These are phyloP conservation scores for Eimeria sp. DNA, from an alignment of 169 alveolate species.

Conservation along the genomic window DNA sequence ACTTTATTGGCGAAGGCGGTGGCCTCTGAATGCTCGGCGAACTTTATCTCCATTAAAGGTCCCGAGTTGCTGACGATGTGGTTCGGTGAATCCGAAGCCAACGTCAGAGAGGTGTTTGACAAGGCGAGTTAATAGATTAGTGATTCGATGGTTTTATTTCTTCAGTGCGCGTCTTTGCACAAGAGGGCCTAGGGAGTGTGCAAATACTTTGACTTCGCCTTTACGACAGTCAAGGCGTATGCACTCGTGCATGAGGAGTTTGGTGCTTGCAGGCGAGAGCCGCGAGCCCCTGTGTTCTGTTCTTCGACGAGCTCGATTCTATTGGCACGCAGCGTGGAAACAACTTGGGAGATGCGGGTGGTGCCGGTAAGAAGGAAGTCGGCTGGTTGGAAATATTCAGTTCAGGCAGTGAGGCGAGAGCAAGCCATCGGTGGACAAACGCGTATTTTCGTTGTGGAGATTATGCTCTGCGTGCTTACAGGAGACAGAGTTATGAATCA, in stretches of 20 bases:
- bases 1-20: conserved; percentile 98
- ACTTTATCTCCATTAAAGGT: conserved; percentile 99
- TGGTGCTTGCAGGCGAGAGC: conserved; percentile 94
- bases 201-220: not conserved
- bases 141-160: not conserved
- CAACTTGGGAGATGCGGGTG: conserved; percentile 97
- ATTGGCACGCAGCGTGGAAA: conserved; percentile 97
- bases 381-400: not conserved
- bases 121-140: conserved; percentile 89
- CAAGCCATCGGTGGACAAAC: not conserved
- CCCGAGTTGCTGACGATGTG: conserved; percentile 99
- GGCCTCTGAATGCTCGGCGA: conserved; percentile 97
- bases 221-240: not conserved
- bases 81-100: conserved; percentile 99
- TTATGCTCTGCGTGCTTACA: conserved; percentile 86
- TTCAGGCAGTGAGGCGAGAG: not conserved
- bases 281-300: conserved; percentile 99
- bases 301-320: conserved; percentile 99
- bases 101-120: conserved; percentile 99
- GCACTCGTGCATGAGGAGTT: not conserved
- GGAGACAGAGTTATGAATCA: conserved; percentile 99
- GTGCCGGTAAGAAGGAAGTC: conserved; percentile 86
- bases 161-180: not conserved
- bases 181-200: not conserved
- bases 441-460: conserved; percentile 89